A percentile compares a stretch with the other conserved stretches of the same genome.
Evolutionary conservation across 2,329 filamentous ascomycete genomes (phyloP).

Genomic region (Rugonectria rugulosa): DNA sequence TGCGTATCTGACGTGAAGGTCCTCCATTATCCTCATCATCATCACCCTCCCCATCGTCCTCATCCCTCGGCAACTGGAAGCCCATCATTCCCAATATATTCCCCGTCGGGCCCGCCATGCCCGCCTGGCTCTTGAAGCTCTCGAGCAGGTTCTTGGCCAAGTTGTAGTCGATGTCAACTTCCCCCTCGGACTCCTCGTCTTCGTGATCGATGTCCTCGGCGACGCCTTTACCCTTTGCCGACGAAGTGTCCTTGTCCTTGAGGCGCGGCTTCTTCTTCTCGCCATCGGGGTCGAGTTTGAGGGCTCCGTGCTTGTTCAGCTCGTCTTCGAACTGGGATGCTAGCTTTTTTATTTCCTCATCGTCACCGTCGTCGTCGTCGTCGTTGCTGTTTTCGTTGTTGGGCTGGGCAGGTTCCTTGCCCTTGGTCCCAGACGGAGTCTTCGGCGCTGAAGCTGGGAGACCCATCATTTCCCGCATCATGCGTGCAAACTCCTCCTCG

Average conservation of each 20-base stretch:
- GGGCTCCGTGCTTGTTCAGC: slow-evolving; percentile 71
- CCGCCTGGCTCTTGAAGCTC: slow-evolving; percentile 89
- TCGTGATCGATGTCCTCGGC: slow-evolving; percentile 41
- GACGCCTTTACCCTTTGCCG: slow-evolving; percentile 18
- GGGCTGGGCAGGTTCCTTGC: background rate
- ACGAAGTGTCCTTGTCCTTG: slow-evolving; percentile 36
- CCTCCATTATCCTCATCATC: slow-evolving; percentile 28
- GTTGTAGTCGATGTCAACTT: slow-evolving; percentile 83
- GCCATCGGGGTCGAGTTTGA: slow-evolving; percentile 58
- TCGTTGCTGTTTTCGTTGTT: too few species aligned
- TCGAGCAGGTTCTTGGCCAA: slow-evolving; percentile 90
- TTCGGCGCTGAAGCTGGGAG: slow-evolving; percentile 47
- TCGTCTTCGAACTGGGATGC: slow-evolving; percentile 77
- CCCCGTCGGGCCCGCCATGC: slow-evolving; percentile 83
- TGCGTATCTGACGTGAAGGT: slow-evolving; percentile 17
- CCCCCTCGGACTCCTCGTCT: slow-evolving; percentile 57
- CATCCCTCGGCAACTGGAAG: slow-evolving; percentile 80
- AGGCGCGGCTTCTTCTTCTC: slow-evolving; percentile 42
- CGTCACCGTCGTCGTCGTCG: slow-evolving; percentile 60
- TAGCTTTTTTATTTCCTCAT: slow-evolving; percentile 69
- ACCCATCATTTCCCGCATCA: slow-evolving; percentile 95
- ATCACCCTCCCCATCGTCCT: slow-evolving; percentile 59
- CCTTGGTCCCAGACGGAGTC: slow-evolving; percentile 1
- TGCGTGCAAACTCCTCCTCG: slow-evolving; percentile 81
- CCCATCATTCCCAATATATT: slow-evolving; percentile 91